Evolutionary conservation across 148 eudicot genomes (phyloP).

Genomic region (Gaultheria prostrata): DNA sequence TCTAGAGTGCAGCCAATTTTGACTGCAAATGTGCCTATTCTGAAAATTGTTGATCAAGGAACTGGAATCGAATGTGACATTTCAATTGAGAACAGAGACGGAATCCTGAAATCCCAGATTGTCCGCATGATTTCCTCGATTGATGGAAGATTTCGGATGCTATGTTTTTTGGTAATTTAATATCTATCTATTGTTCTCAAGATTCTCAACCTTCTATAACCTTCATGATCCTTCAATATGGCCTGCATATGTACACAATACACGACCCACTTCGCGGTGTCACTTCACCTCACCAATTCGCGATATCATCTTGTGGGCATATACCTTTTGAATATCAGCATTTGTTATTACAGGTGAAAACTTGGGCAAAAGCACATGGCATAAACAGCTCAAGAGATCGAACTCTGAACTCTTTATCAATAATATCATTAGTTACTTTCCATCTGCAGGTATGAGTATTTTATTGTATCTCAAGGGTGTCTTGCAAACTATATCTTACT

Average conservation of each 20-base stretch:
- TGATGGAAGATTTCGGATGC: conserved; percentile 79
- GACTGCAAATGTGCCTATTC: conserved; percentile 78
- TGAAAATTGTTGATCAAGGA: conserved; percentile 44
- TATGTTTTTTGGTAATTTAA: conserved; percentile 73
- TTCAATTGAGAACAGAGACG: conserved; percentile 87
- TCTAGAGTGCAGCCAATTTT: conserved; percentile 53
- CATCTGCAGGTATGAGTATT: conserved; percentile 77
- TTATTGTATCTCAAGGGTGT: background rate
- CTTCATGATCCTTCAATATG: background rate
- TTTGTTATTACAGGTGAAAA: conserved; percentile 63
- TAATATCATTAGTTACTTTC: conserved; percentile 61
- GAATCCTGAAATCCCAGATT: conserved; percentile 68
- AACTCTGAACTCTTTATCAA: conserved; percentile 33
- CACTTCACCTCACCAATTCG: background rate
- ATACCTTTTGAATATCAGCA: background rate
- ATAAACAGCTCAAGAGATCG: conserved; percentile 84
- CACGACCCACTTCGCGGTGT: background rate
- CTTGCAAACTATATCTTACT: background rate
- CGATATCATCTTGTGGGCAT: background rate
- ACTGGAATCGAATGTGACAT: conserved; percentile 48
- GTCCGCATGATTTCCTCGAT: conserved; percentile 57
- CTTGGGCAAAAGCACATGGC: conserved; percentile 84
- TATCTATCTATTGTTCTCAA: background rate
- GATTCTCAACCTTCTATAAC: background rate
- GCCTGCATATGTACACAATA: background rate